These are phyloP conservation scores for Solanum dulcamara DNA, from an alignment of 257 asterid species.

Conservation along the genomic window DNA sequence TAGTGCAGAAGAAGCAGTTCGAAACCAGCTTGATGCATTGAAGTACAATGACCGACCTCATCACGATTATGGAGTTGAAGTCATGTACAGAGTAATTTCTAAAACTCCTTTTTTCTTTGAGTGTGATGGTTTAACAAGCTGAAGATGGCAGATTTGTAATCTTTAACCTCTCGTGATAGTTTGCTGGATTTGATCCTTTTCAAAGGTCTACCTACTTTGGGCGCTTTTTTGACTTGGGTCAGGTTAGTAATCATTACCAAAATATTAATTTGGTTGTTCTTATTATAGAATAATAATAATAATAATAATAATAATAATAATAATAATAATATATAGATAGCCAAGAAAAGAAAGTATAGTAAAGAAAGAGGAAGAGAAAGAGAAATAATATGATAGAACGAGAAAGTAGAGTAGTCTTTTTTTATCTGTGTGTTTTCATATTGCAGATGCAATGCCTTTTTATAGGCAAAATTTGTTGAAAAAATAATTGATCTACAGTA, in stretches of 20 bases:
- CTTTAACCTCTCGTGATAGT: slow-evolving; percentile 25
- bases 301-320: no score
- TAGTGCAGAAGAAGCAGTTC: slow-evolving; percentile 83
- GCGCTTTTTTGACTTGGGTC: slow-evolving; percentile 93
- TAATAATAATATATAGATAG: no score
- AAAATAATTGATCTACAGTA: no score
- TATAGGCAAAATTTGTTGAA: no score
- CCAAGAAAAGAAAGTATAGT: no score
- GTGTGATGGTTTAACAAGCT: background rate
- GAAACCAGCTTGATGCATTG: slow-evolving; percentile 84
- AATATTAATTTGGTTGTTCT: background rate
- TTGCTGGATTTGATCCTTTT: slow-evolving; percentile 96
- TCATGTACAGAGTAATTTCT: slow-evolving; percentile 71
- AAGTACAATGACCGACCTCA: slow-evolving; percentile 87
- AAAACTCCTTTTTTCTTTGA: background rate
- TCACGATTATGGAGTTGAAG: slow-evolving; percentile 91
- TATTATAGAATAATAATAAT: no score
- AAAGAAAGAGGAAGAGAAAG: no score
- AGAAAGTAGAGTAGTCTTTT: no score
- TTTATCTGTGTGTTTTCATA: no score
- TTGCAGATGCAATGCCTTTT: no score
- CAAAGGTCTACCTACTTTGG: slow-evolving; percentile 93
- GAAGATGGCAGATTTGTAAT: background rate
- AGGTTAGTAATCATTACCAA: slow-evolving; percentile 35
- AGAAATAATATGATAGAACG: no score